A percentile compares a stretch with the other conserved stretches of the same genome.
phyloP scores from a whole-genome alignment of 2,329 filamentous ascomycete genomes.

The Nemania abortiva region DNA sequence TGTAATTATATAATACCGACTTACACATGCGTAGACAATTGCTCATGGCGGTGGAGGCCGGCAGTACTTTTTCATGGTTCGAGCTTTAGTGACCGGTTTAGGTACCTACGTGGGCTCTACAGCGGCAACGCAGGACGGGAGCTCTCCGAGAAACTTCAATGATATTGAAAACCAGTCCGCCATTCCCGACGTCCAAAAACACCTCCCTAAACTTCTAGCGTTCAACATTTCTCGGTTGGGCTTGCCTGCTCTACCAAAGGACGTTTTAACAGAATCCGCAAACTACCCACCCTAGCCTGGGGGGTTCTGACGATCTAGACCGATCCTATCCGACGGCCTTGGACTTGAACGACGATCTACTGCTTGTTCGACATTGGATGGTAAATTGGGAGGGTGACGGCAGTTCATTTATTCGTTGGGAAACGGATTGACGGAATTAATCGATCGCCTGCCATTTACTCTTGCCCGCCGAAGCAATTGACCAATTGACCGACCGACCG shows the following conservation, averaged over 20 bases:
- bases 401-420: not conserved
- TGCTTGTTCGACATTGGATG: slow-evolving; percentile 3
- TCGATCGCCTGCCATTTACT: not conserved
- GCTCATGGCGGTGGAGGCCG: slow-evolving; percentile 41
- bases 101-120: not conserved
- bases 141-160: not conserved
- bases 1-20: not conserved
- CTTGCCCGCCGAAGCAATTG: not conserved
- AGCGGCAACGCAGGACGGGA: slow-evolving; percentile 5
- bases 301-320: not conserved
- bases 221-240: not conserved
- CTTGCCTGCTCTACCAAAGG: no score
- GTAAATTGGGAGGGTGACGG: not conserved
- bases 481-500: not conserved
- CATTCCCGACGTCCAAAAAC: not conserved
- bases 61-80: slow-evolving; percentile 43
- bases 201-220: not conserved
- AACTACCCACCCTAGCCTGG: not conserved
- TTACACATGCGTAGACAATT: not conserved
- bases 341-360: not conserved
- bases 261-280: not conserved
- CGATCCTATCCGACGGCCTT: not conserved
- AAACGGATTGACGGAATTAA: not conserved
- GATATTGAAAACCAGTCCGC: not conserved
- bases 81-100: slow-evolving; percentile 34